phyloP scores from a whole-genome alignment of 495 filamentous ascomycete species.

The Hypoxylon intermedium region DNA sequence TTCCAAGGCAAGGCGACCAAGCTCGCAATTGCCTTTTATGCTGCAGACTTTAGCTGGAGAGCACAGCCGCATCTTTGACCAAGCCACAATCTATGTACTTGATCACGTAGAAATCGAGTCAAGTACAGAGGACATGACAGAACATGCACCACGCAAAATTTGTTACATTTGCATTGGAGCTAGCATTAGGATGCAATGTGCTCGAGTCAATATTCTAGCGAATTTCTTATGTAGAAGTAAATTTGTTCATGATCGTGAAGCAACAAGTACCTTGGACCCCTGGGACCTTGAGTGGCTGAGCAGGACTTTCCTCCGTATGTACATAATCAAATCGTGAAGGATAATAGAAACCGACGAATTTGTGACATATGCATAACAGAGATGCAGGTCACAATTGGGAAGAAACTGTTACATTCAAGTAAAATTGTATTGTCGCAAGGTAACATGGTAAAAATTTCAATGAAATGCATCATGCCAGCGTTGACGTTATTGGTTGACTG shows the following conservation, averaged over 20 bases:
- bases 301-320: not conserved
- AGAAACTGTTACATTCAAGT: slow-evolving; percentile 9
- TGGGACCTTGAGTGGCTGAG: not conserved
- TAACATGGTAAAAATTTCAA: slow-evolving; percentile 3
- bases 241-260: no score
- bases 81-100: slow-evolving; percentile 10
- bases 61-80: not conserved
- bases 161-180: not conserved
- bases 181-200: no score
- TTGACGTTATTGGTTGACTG: slow-evolving; percentile 11
- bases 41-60: not conserved
- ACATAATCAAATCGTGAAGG: not conserved
- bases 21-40: slow-evolving; percentile 21
- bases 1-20: slow-evolving; percentile 21
- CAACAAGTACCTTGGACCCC: no score
- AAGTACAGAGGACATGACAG: no score
- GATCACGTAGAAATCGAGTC: no score
- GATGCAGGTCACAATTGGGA: slow-evolving; percentile 3
- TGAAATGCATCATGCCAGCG: slow-evolving; percentile 21
- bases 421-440: slow-evolving; percentile 22
- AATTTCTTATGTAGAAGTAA: no score
- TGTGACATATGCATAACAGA: not conserved
- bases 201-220: no score
- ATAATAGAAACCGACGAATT: not conserved
- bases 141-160: no score